Conservation (phyloP, 2,329 filamentous ascomycete genomes). For the Paramyrothecium sp. region DNA sequence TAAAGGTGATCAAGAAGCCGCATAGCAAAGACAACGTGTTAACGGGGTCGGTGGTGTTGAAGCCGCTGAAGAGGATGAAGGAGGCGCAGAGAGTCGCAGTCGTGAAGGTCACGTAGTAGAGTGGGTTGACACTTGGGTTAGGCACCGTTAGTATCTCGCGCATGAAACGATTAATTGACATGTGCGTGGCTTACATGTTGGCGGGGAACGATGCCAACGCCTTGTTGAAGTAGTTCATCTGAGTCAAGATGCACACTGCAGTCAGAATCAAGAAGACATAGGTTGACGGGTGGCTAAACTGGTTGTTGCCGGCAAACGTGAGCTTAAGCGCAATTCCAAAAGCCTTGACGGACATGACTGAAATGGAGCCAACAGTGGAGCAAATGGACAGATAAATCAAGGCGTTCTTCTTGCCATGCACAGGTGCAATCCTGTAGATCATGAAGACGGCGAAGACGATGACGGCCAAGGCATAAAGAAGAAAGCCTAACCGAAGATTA, state of each 20-base stretch:
- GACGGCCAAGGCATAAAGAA: conserved; percentile 80
- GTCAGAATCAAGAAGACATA: conserved; percentile 97
- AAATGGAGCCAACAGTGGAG: conserved; percentile 93
- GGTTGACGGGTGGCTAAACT: conserved; percentile 91
- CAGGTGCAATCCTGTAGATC: conserved; percentile 92
- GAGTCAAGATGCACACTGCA: conserved; percentile 88
- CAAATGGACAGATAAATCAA: conserved; percentile 97
- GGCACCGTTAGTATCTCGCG: conserved; percentile 8
- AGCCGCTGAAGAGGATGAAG: conserved; percentile 93
- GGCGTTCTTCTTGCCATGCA: conserved; percentile 91
- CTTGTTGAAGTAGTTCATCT: conserved; percentile 99
- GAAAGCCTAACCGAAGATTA: conserved; percentile 64
- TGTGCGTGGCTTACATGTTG: conserved; percentile 71
- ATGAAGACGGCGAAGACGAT: conserved; percentile 83
- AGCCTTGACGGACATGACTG: conserved; percentile 98
- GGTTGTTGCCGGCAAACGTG: conserved; percentile 89
- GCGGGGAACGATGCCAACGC: conserved; percentile 94
- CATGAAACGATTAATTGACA: not conserved
- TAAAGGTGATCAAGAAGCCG: conserved; percentile 93
- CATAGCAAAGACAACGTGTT: conserved; percentile 91
- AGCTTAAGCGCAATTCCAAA: conserved; percentile 97
- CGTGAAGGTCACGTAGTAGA: conserved; percentile 98
- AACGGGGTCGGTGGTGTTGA: conserved; percentile 89
- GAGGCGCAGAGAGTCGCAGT: conserved; percentile 92
- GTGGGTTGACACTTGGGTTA: conserved; percentile 74